Percentiles rank a stretch among this genome's conserved stretches.
These are phyloP conservation scores for Xenosphaeropsis pyriputrescens DNA, from an alignment of 2,329 filamentous ascomycete genomes.

Conservation along the genomic window DNA sequence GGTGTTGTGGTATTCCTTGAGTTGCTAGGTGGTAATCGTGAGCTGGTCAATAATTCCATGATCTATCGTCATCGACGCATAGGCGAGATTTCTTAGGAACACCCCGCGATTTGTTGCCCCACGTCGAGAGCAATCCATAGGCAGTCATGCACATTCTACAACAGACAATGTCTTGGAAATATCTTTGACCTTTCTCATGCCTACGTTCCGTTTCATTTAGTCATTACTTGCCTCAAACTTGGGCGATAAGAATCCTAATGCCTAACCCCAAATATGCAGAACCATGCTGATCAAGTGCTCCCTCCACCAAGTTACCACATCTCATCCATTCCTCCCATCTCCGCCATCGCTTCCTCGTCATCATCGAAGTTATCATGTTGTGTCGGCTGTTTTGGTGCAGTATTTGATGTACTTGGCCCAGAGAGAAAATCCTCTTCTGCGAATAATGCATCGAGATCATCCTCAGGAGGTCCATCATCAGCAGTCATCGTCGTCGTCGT, in stretches of 20 bases:
- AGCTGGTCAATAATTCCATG: not conserved
- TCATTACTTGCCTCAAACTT: too few species aligned
- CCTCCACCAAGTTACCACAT: not conserved
- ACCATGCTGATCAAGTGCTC: too few species aligned
- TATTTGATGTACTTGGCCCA: constrained; percentile 9
- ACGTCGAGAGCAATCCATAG: too few species aligned
- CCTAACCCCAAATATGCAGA: too few species aligned
- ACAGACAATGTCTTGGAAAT: too few species aligned
- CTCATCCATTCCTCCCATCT: constrained; percentile 33
- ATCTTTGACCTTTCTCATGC: too few species aligned
- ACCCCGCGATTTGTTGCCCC: too few species aligned
- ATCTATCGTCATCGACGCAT: too few species aligned
- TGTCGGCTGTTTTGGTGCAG: constrained; percentile 11
- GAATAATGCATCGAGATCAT: constrained; percentile 19
- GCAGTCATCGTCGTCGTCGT: not conserved
- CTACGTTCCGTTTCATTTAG: too few species aligned
- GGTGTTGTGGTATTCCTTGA: not conserved
- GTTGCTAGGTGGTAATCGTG: not conserved
- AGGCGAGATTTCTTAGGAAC: too few species aligned
- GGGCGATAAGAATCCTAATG: too few species aligned
- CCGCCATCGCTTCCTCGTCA: constrained; percentile 45
- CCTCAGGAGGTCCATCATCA: constrained; percentile 22
- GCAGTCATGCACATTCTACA: too few species aligned
- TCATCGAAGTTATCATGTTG: constrained; percentile 28
- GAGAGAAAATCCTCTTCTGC: constrained; percentile 14